These are phyloP conservation scores for Mikania micrantha DNA, from an alignment of 129 eudicot genomes.

Conservation along the genomic window DNA sequence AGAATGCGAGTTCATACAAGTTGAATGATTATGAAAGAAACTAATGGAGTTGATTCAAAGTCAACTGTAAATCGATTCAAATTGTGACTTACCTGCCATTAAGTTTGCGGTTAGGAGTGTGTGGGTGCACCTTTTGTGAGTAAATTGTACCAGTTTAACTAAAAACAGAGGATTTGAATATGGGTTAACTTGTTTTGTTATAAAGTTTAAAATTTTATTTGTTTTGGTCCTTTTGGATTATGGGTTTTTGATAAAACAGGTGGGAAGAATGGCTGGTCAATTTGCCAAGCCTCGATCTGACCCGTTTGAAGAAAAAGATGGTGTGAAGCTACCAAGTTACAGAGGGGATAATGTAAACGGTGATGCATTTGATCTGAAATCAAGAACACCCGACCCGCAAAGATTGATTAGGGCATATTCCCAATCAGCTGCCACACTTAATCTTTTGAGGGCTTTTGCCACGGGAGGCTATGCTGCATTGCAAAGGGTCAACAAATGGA, in stretches of 20 bases:
- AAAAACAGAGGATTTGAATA: too few relatives aligned
- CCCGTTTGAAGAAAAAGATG: slow-evolving; percentile 67
- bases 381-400: slow-evolving; percentile 83
- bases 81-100: too few relatives aligned
- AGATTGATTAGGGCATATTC: slow-evolving; percentile 83
- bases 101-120: too few relatives aligned
- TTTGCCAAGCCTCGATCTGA: slow-evolving; percentile 92
- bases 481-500: slow-evolving; percentile 87
- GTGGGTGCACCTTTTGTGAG: too few relatives aligned
- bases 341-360: slow-evolving; percentile 88
- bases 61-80: background rate
- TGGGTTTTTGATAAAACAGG: slow-evolving; percentile 31
- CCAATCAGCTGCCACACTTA: slow-evolving; percentile 82
- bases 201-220: too few relatives aligned
- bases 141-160: too few relatives aligned
- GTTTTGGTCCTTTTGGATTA: background rate
- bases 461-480: slow-evolving; percentile 94
- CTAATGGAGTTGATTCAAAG: too few relatives aligned
- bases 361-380: slow-evolving; percentile 62
- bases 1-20: too few relatives aligned
- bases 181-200: too few relatives aligned
- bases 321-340: slow-evolving; percentile 84
- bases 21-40: too few relatives aligned
- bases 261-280: slow-evolving; percentile 98
- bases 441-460: slow-evolving; percentile 90